Conservation (phyloP, 352 stramenopile genomes). For the Globisporangium alternatum region DNA sequence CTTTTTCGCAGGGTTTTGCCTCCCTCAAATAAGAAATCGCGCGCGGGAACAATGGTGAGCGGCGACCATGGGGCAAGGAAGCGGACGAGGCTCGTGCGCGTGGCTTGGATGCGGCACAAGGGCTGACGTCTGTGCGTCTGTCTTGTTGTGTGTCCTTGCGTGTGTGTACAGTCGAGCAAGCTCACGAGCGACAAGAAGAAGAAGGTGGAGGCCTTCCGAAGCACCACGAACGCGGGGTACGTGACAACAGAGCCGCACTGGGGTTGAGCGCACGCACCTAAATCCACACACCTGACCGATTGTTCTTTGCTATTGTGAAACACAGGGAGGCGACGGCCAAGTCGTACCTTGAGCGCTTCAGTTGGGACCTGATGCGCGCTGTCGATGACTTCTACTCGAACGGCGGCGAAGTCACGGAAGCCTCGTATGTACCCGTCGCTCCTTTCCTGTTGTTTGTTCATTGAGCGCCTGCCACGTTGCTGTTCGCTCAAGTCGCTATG, state of each 20-base stretch:
- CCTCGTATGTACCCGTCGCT: slow-evolving; percentile 10
- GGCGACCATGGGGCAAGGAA: not conserved
- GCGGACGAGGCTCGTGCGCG: not conserved
- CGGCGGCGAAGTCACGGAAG: slow-evolving; percentile 32
- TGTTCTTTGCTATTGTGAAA: not conserved
- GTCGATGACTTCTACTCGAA: slow-evolving; percentile 80
- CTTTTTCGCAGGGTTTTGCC: no score
- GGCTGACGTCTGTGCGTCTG: not conserved
- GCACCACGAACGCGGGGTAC: slow-evolving; percentile 71
- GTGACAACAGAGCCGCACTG: slow-evolving; percentile 6
- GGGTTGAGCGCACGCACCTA: not conserved
- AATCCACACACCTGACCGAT: not conserved
- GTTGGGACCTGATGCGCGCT: slow-evolving; percentile 74
- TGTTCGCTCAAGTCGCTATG: not conserved
- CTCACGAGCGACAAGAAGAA: slow-evolving; percentile 66
- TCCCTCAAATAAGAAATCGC: slow-evolving; percentile 5
- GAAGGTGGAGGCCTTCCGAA: slow-evolving; percentile 69
- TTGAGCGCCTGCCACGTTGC: not conserved
- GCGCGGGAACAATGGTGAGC: slow-evolving; percentile 3
- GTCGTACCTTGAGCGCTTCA: slow-evolving; percentile 77
- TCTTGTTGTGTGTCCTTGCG: not conserved
- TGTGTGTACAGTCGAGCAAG: slow-evolving; percentile 31
- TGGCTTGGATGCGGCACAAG: not conserved
- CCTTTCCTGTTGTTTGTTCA: slow-evolving; percentile 19
- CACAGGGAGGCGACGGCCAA: slow-evolving; percentile 60